phyloP scores from a whole-genome alignment of 2,329 filamentous ascomycete species.

The Neofusicoccum cordaticola region DNA sequence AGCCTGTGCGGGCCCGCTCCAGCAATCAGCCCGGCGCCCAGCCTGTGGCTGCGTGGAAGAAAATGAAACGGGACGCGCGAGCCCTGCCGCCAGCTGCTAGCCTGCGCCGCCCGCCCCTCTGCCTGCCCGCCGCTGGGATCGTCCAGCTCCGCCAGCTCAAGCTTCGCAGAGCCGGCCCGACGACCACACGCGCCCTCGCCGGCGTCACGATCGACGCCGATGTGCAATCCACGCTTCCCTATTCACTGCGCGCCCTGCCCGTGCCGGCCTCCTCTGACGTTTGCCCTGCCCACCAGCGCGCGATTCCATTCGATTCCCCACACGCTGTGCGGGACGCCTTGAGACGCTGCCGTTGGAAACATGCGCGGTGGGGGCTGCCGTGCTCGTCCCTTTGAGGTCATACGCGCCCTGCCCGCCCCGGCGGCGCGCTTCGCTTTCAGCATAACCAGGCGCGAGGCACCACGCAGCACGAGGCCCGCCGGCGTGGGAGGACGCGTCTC shows the following conservation, averaged over 20 bases:
- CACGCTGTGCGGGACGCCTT: not conserved
- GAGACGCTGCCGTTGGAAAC: constrained; percentile 3
- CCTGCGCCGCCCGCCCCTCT: not conserved
- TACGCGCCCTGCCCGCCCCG: not conserved
- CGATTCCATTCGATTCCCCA: not conserved
- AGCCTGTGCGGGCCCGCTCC: not conserved
- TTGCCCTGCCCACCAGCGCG: not conserved
- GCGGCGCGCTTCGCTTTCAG: not conserved
- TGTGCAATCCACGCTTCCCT: constrained; percentile 10
- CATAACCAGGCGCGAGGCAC: not conserved
- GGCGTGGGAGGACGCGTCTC: not conserved
- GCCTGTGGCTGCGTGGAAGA: not conserved
- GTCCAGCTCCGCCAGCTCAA: not conserved
- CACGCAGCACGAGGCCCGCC: not conserved
- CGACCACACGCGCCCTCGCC: not conserved
- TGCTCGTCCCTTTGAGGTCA: not conserved
- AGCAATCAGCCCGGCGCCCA: not conserved
- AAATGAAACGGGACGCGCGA: constrained; percentile 3
- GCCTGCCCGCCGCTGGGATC: not conserved
- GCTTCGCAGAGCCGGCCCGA: constrained; percentile 5
- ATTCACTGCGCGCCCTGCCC: constrained; percentile 6
- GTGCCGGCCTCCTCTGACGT: constrained; percentile 2
- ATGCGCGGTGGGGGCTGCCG: not conserved
- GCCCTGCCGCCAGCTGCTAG: not conserved
- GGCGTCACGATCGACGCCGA: constrained; percentile 10